Evolutionary conservation across 768 basidiomycete genomes (phyloP).

Genomic region (Lepiota venenata): DNA sequence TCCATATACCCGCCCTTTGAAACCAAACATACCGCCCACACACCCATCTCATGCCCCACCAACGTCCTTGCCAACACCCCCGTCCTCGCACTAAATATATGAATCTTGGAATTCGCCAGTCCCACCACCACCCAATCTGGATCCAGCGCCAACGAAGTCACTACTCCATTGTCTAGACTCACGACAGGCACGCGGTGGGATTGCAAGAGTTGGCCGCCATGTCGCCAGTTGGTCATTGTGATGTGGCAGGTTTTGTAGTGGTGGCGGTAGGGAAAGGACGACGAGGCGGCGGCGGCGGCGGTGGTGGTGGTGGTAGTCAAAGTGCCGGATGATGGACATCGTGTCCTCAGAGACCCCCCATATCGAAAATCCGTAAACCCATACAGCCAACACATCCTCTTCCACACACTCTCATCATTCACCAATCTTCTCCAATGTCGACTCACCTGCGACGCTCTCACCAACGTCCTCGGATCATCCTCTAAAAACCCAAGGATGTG

Average conservation of each 20-base stretch:
- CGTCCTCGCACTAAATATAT: conserved; percentile 77
- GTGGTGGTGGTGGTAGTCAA: too few relatives aligned
- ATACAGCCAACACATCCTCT: conserved; percentile 60
- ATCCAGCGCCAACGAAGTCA: conserved; percentile 87
- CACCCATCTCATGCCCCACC: conserved; percentile 83
- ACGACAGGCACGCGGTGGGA: conserved; percentile 51
- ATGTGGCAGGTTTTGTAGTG: conserved; percentile 74
- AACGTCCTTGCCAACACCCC: conserved; percentile 78
- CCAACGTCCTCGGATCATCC: conserved; percentile 69
- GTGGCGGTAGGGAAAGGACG: conserved; percentile 53
- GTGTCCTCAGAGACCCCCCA: background rate
- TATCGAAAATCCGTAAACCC: conserved; percentile 35
- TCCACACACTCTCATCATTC: conserved; percentile 80
- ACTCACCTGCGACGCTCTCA: conserved; percentile 68
- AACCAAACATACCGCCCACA: conserved; percentile 88
- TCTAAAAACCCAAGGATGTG: conserved; percentile 69
- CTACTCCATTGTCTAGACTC: conserved; percentile 54
- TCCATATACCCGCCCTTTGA: conserved; percentile 49
- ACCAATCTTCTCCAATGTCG: conserved; percentile 67
- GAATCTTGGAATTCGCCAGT: conserved; percentile 80
- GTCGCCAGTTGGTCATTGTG: conserved; percentile 77
- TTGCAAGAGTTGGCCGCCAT: conserved; percentile 67
- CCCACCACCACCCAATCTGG: conserved; percentile 83
- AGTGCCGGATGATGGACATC: too few relatives aligned
- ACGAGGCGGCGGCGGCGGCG: too few relatives aligned